Evolutionary conservation across 2,329 filamentous ascomycete genomes (phyloP).

Genomic region (Aureobasidium pullulans): DNA sequence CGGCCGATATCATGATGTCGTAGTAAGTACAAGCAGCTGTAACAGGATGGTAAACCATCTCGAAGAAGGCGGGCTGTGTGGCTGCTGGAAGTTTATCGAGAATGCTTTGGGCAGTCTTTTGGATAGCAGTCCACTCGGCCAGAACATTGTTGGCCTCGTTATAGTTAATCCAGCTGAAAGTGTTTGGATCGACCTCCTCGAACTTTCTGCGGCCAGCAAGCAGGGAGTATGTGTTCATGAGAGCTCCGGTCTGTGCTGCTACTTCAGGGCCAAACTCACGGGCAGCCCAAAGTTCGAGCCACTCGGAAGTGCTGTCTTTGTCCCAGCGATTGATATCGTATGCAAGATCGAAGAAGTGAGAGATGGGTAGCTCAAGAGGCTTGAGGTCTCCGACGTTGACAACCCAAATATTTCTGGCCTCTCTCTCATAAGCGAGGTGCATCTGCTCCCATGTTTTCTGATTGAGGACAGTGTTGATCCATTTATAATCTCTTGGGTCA

Average conservation of each 20-base stretch:
- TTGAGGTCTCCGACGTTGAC: constrained; percentile 63
- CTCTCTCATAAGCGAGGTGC: constrained; percentile 52
- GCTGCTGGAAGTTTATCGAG: constrained; percentile 47
- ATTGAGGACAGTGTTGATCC: constrained; percentile 60
- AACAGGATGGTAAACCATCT: constrained; percentile 55
- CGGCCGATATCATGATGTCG: constrained; percentile 45
- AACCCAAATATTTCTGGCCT: constrained; percentile 57
- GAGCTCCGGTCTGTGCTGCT: constrained; percentile 41
- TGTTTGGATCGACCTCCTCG: constrained; percentile 52
- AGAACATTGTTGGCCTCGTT: constrained; percentile 55
- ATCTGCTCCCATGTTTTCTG: constrained; percentile 61
- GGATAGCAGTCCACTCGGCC: constrained; percentile 48
- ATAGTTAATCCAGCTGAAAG: constrained; percentile 57
- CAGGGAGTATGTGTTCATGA: constrained; percentile 51
- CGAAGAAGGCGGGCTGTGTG: constrained; percentile 53
- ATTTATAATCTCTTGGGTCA: constrained; percentile 41
- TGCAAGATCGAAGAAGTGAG: constrained; percentile 60
- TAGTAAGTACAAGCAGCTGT: constrained; percentile 51
- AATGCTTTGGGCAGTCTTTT: constrained; percentile 47
- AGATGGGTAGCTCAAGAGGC: constrained; percentile 57
- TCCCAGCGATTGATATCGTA: constrained; percentile 55
- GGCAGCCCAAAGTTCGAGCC: constrained; percentile 50
- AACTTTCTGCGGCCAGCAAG: constrained; percentile 55
- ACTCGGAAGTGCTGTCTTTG: constrained; percentile 48
- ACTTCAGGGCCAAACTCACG: constrained; percentile 50